Evolutionary conservation across 805 yeast genomes (phyloP).

Genomic region (Tetrapisispora phaffii): DNA sequence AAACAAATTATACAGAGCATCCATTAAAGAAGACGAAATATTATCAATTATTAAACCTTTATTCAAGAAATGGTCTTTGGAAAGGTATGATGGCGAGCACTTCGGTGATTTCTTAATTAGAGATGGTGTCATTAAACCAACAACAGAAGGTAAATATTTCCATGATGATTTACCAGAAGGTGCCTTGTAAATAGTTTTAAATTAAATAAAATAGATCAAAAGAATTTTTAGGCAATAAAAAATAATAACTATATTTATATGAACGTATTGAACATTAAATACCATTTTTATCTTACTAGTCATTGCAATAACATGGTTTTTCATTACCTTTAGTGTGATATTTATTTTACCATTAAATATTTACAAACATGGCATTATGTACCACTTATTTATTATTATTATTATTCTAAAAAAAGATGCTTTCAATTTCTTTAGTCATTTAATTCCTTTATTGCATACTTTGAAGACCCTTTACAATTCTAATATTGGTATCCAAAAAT

Average conservation of each 20-base stretch:
- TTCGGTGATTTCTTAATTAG: conserved; percentile 91
- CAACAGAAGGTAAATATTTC: conserved; percentile 85
- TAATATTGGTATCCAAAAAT: conserved; percentile 78
- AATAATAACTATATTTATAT: neutral
- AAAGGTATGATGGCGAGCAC: conserved; percentile 83
- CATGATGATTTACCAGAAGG: conserved; percentile 89
- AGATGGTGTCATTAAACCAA: conserved; percentile 78
- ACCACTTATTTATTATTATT: no score
- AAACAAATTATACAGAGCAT: conserved; percentile 79
- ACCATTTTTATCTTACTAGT: no score
- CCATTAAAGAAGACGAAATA: conserved; percentile 85
- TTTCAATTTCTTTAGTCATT: neutral
- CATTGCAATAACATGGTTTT: no score
- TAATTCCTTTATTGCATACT: conserved; percentile 15
- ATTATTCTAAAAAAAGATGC: neutral
- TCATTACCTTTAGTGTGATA: no score
- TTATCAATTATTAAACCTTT: conserved; percentile 67
- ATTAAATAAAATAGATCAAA: neutral
- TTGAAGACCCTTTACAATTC: conserved; percentile 53
- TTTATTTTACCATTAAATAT: no score
- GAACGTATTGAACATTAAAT: no score
- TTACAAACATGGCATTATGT: no score
- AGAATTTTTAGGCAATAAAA: no score
- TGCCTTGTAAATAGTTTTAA: conserved; percentile 27
- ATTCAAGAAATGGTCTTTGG: conserved; percentile 90